Conservation (phyloP, 768 basidiomycete species). For the Suillus occidentalis region DNA sequence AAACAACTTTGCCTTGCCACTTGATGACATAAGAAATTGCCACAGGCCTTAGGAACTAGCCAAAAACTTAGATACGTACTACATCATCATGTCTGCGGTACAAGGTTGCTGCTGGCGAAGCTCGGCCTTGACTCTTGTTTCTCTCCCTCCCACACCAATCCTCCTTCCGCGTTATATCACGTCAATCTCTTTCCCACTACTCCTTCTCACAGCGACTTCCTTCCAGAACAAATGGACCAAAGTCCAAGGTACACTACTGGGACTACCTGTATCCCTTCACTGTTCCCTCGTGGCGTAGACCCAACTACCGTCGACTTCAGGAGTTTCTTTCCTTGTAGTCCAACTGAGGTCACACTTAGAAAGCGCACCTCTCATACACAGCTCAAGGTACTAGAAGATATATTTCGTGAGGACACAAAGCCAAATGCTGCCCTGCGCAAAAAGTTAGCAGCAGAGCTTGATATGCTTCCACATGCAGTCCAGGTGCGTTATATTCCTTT, state of each 20-base stretch:
- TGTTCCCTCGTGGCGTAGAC: constrained; percentile 56
- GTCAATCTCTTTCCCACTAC: constrained; percentile 15
- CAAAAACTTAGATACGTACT: no score
- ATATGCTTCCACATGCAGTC: constrained; percentile 93
- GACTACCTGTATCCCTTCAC: constrained; percentile 44
- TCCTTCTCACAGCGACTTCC: constrained; percentile 16
- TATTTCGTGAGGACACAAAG: constrained; percentile 89
- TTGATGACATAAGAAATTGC: no score
- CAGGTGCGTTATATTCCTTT: constrained; percentile 58
- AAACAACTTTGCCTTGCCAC: no score
- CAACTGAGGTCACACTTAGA: constrained; percentile 92
- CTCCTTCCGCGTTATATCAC: constrained; percentile 24
- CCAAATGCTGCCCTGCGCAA: constrained; percentile 82
- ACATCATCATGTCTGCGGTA: no score
- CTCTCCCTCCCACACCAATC: constrained; percentile 32
- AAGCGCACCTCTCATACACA: constrained; percentile 87
- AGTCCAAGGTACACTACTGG: constrained; percentile 27
- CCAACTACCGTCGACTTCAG: constrained; percentile 71
- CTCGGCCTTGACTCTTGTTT: constrained; percentile 28
- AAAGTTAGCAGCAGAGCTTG: constrained; percentile 75
- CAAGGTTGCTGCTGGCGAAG: no score
- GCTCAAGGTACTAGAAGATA: constrained; percentile 83
- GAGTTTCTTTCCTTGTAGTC: constrained; percentile 84
- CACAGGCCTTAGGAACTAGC: no score
- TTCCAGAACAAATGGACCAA: constrained; percentile 30